Evolutionary conservation across 2,329 filamentous ascomycete species (phyloP).

Genomic region (Cladosporium colombiae): DNA sequence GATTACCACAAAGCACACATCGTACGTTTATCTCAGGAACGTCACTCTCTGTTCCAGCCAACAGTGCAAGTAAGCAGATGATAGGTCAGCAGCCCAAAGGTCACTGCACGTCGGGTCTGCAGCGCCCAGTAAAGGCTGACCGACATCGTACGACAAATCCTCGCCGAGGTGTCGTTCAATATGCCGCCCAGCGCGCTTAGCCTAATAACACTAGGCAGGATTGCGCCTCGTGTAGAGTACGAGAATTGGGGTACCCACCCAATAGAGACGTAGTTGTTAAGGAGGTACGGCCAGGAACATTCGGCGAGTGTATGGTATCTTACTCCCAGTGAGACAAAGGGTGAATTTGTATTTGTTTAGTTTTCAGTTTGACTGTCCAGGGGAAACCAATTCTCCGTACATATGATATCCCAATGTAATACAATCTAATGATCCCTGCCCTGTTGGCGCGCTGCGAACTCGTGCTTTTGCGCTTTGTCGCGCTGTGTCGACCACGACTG

Average conservation of each 20-base stretch:
- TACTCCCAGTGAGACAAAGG: background rate
- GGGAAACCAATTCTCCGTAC: background rate
- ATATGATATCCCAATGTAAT: background rate
- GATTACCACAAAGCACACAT: background rate
- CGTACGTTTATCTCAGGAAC: background rate
- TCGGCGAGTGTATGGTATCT: background rate
- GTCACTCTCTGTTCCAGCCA: background rate
- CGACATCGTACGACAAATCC: background rate
- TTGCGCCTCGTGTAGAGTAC: background rate
- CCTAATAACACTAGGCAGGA: background rate
- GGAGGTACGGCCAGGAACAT: background rate
- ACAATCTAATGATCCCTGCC: background rate
- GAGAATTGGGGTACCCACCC: background rate
- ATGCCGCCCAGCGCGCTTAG: background rate
- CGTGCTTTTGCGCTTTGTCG: background rate
- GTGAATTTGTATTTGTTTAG: background rate
- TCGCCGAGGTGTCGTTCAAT: background rate
- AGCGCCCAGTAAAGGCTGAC: background rate
- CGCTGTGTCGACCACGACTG: background rate
- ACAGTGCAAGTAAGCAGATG: background rate
- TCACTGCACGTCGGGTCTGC: background rate
- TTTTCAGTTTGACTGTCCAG: background rate
- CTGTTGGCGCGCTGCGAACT: background rate
- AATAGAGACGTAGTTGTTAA: no score
- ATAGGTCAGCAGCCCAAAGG: background rate